A percentile compares a stretch with the other conserved stretches of the same genome.
Conservation (phyloP, 2,329 filamentous ascomycete species). For the Tolypocladium capitatum region DNA sequence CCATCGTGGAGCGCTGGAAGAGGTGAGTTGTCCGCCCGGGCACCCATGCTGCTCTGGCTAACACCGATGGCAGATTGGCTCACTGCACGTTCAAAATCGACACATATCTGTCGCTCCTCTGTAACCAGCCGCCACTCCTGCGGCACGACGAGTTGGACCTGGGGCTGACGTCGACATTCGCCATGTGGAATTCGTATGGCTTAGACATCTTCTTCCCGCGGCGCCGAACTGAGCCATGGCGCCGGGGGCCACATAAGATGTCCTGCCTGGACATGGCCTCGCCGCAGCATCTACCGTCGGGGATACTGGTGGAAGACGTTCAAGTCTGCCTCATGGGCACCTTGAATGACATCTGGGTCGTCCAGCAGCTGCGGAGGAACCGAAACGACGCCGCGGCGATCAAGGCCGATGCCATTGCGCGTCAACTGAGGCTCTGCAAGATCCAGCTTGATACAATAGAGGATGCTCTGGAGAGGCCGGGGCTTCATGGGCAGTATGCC, state of each 20-base stretch:
- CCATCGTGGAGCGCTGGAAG: constrained; percentile 19
- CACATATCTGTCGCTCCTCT: constrained; percentile 19
- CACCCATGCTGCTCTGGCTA: background rate
- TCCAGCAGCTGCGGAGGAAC: constrained; percentile 13
- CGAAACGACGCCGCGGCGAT: constrained; percentile 4
- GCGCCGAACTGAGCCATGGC: constrained; percentile 16
- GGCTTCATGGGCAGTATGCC: constrained; percentile 5
- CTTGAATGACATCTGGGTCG: constrained; percentile 17
- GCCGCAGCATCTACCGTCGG: constrained; percentile 12
- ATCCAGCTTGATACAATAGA: constrained; percentile 8
- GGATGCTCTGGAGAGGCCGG: constrained; percentile 5
- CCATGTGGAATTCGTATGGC: constrained; percentile 23
- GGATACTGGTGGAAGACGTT: constrained; percentile 20
- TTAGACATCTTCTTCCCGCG: constrained; percentile 23
- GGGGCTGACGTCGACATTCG: constrained; percentile 18
- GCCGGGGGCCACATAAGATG: constrained; percentile 16
- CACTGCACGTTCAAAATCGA: constrained; percentile 25
- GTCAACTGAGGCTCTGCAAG: constrained; percentile 6
- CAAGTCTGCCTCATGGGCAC: constrained; percentile 18
- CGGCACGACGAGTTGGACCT: constrained; percentile 24
- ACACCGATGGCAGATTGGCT: constrained; percentile 16
- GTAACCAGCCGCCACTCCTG: constrained; percentile 17
- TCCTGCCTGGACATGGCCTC: constrained; percentile 15
- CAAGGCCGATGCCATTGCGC: constrained; percentile 1
- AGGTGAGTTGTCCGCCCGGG: constrained; percentile 11